These are phyloP conservation scores for Fusarium robinianum DNA, from an alignment of 2,329 filamentous ascomycete genomes.

Conservation along the genomic window DNA sequence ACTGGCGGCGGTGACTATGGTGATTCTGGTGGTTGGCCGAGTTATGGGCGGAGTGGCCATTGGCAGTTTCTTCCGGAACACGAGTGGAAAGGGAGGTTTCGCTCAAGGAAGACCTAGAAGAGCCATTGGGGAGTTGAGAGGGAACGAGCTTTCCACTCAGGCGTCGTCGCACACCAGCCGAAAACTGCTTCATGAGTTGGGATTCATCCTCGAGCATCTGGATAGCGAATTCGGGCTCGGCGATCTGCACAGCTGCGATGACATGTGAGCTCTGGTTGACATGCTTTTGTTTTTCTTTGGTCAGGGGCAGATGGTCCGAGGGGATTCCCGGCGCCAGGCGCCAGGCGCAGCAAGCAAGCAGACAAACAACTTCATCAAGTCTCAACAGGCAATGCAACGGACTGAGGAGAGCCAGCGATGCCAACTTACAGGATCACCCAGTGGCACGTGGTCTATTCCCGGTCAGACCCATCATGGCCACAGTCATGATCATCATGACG, in stretches of 20 bases:
- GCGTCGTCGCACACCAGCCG: conserved; percentile 41
- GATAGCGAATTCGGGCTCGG: conserved; percentile 51
- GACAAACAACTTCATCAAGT: too few species aligned
- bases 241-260: conserved; percentile 61
- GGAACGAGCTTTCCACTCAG: conserved; percentile 40
- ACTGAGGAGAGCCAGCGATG: conserved; percentile 1
- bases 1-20: conserved; percentile 42
- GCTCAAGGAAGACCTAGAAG: conserved; percentile 52
- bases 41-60: conserved; percentile 24
- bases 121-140: conserved; percentile 41
- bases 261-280: conserved; percentile 29
- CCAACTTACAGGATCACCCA: background rate
- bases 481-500: conserved; percentile 2
- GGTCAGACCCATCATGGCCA: too few species aligned
- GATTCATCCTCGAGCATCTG: conserved; percentile 41
- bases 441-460: too few species aligned
- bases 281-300: background rate
- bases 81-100: conserved; percentile 38
- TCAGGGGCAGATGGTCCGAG: too few species aligned
- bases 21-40: conserved; percentile 32
- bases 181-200: conserved; percentile 39
- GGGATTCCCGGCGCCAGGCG: background rate
- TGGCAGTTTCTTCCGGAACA: conserved; percentile 37
- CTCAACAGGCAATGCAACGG: too few species aligned
- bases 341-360: background rate